Base-by-base conservation (phyloP, 139 green algal species). In the Marvania coccoides region DNA sequence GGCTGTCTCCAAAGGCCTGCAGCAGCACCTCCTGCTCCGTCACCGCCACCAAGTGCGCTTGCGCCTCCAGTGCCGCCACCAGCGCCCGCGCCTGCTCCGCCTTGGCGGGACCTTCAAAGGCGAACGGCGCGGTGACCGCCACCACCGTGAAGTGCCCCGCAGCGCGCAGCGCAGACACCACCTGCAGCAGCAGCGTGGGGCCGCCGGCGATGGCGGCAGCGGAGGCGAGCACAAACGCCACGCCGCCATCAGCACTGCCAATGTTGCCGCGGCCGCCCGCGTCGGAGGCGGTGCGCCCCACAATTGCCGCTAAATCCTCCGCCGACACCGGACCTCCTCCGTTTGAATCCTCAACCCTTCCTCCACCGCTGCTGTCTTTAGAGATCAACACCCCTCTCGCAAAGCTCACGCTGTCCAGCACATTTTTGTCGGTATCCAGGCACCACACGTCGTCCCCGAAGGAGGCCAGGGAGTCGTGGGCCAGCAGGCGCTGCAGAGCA, bases 91-190 rank as follows among this genome's bases (percentile, higher is more conserved):
- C 82, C 58, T 66, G 65, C 58, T 90, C 81, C 54, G 80, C 55
- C 74, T 84, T 84, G 31, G 76, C 71, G 0, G 30, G 31, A 2
- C 87, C 86, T 61, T 91, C 86, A 70, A 94, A 94, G 5, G 47
- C 73, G 78, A 94, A 94, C 1, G 87, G 87, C 46, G 62, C 56
- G 6, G 86, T 88, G 23, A 94, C 62, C 0, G 80, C 85, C 1
- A 76, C 83, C 0, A 77, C 81, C 4, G 89, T 89, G 61, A 94
- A 91, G 74, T 81, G 81, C 34, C 87, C 87, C 5, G 76, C 71
- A 2, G 74, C 77, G 10, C 82, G 77, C 51, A 91, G 71, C 56
- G 82, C 63, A 10, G 69, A 58, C 6, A 87, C 79, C 28, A 90
- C 14, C 36, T 86, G 82, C 51, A 92, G 69, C 23, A 69, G 61